Base-by-base conservation (phyloP, 805 yeast genomes). In the Yarrowia deformans region DNA sequence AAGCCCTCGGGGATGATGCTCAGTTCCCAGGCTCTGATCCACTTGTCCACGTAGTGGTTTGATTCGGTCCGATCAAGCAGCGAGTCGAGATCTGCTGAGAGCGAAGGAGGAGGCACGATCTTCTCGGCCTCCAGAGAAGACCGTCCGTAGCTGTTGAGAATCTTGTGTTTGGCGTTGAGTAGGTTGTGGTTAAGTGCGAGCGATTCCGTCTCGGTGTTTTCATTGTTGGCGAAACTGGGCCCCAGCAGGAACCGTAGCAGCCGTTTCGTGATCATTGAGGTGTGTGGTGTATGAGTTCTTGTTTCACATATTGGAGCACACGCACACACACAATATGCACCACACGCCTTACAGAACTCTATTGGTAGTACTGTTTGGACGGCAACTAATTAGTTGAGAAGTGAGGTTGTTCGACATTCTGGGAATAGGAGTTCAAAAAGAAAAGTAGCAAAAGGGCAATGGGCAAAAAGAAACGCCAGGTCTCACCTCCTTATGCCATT, bases 151-250 rank as follows among this genome's bases (percentile, higher is more conserved):
- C 42, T 34, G 42, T 60, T 60, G 66, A 60, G 66, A 34, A 60
- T 60, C 52, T 43, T 43, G 42, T 60, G 66, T 18, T 60, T 60
- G 52, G 66, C 66, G 52, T 60, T 60, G 52, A 60, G 66, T 34
- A 60, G 29, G 1, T 43, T 19, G 34, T 60, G 50, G 52, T 60
- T 60, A 52, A 60, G 66, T 2, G 50, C 42, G 7, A 45, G 32
- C 35, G 66, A 60, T 12, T 60, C 66, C 5, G 66, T 60, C 16
- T 60, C 66, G 4, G 66, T 43, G 34, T 60, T 60, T 14, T 60
- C 66, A 34, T 34, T 43, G 19, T 52, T 60, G 12, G 66, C 66
- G 3, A 60, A 60, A 12, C 52, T 43, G 18, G 66, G 66, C 4
- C 66, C 66, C 9, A 60, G 5, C 29, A 60, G 52, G 46, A 60